phyloP scores from a whole-genome alignment of 768 basidiomycete genomes.

The Amyloporia xantha region DNA sequence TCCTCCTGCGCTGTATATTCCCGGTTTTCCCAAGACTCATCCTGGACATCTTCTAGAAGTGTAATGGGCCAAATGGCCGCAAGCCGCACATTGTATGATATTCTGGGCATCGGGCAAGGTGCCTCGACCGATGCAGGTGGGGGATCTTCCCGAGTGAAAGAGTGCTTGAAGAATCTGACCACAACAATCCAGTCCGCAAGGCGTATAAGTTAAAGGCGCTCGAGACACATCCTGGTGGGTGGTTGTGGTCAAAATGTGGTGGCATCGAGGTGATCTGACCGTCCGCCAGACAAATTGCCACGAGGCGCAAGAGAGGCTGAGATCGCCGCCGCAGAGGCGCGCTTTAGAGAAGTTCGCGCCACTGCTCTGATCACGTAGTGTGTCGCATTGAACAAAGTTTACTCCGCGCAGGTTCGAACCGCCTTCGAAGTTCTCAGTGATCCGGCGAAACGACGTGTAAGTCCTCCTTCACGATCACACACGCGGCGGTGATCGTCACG shows the following conservation, averaged over 20 bases:
- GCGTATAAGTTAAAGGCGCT: conserved; percentile 25
- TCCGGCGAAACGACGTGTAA: conserved; percentile 25
- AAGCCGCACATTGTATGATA: conserved; percentile 21
- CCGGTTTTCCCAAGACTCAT: conserved; percentile 2
- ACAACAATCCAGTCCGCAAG: conserved; percentile 19
- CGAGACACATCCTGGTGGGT: conserved; percentile 26
- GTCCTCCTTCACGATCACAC: not conserved
- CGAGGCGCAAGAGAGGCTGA: conserved; percentile 20
- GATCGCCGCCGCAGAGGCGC: conserved; percentile 18
- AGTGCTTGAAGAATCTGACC: no score
- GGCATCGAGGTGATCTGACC: not conserved
- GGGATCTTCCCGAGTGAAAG: conserved; percentile 1
- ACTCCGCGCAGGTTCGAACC: conserved; percentile 16
- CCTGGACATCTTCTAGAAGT: not conserved
- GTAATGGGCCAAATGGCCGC: conserved; percentile 18
- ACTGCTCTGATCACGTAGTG: not conserved
- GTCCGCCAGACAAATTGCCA: conserved; percentile 23
- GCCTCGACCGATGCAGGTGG: conserved; percentile 25
- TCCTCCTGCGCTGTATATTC: not conserved
- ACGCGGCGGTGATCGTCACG: not conserved
- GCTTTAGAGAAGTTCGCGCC: conserved; percentile 23
- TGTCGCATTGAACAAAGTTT: not conserved
- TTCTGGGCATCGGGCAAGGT: conserved; percentile 20
- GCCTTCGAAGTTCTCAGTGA: conserved; percentile 28
- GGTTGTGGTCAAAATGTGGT: not conserved